Conservation (phyloP, 2,329 filamentous ascomycete species). For the Drechslera avenae region DNA sequence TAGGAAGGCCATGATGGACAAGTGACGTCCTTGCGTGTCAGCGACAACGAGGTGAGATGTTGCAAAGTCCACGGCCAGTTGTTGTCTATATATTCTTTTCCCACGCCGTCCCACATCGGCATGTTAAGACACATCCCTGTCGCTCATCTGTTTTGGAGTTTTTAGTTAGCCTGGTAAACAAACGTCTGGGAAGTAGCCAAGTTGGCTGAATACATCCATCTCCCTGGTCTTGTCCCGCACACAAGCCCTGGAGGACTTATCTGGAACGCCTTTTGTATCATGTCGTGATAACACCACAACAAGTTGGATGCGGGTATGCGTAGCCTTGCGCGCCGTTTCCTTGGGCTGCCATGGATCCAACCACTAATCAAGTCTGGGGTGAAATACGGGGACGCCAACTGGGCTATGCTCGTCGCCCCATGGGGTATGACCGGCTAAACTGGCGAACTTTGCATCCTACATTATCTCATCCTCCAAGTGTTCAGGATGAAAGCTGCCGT, state of each 20-base stretch:
- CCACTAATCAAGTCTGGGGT: conserved; percentile 1
- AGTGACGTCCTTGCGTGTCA: too few relatives aligned
- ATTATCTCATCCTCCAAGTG: background rate
- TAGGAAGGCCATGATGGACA: conserved; percentile 8
- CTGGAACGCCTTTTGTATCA: background rate
- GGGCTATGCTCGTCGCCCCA: conserved; percentile 1
- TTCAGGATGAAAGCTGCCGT: background rate
- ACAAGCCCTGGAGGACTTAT: background rate
- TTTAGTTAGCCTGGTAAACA: background rate
- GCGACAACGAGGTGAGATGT: background rate
- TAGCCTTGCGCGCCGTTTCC: background rate
- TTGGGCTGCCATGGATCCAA: background rate
- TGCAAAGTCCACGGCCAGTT: background rate
- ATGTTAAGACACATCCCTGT: too few relatives aligned
- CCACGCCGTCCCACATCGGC: background rate
- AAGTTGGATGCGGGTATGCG: conserved; percentile 3
- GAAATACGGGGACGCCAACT: conserved; percentile 5
- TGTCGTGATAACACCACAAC: background rate
- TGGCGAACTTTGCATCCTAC: background rate
- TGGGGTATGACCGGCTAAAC: conserved; percentile 13
- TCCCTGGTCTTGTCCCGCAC: conserved; percentile 12
- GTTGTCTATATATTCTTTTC: background rate
- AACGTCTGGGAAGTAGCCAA: conserved; percentile 8
- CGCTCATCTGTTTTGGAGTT: too few relatives aligned
- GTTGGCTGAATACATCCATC: conserved; percentile 14